Evolutionary conservation across 2,329 filamentous ascomycete genomes (phyloP).

Genomic region (Kalmusia sp.): DNA sequence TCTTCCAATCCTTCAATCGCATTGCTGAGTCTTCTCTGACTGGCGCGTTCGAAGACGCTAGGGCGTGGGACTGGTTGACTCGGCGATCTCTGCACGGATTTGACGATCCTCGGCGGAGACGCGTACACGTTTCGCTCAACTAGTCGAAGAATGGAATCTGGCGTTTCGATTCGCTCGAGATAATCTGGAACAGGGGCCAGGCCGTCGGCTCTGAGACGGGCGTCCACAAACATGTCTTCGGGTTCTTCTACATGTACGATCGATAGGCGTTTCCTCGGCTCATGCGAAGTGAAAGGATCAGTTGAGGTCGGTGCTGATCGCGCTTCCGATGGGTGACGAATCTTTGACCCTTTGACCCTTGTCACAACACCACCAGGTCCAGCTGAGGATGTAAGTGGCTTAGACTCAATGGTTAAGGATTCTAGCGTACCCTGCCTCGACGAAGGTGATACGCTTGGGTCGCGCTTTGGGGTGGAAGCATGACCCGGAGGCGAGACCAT

Average conservation of each 20-base stretch:
- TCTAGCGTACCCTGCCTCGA: slow-evolving; percentile 1
- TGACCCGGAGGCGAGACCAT: neutral
- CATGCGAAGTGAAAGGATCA: slow-evolving; percentile 8
- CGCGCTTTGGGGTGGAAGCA: neutral
- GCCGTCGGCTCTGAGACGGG: slow-evolving; percentile 22
- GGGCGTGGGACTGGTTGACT: slow-evolving; percentile 28
- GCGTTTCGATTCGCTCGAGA: slow-evolving; percentile 26
- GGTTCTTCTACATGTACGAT: slow-evolving; percentile 17
- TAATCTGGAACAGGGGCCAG: slow-evolving; percentile 32
- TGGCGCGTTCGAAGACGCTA: slow-evolving; percentile 25
- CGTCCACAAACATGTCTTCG: slow-evolving; percentile 9
- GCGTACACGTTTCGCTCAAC: slow-evolving; percentile 12
- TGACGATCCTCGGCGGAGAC: slow-evolving; percentile 22
- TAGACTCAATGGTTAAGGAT: slow-evolving; percentile 3
- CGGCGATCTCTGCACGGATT: slow-evolving; percentile 28
- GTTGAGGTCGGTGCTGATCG: slow-evolving; percentile 8
- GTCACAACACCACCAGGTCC: slow-evolving; percentile 21
- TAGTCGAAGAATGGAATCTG: slow-evolving; percentile 19
- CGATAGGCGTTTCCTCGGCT: slow-evolving; percentile 22
- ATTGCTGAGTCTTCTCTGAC: slow-evolving; percentile 29
- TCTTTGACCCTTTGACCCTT: slow-evolving; percentile 21
- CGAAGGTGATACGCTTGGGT: slow-evolving; percentile 10
- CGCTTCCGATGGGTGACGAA: slow-evolving; percentile 14
- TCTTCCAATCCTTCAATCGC: slow-evolving; percentile 51
- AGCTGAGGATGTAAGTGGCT: slow-evolving; percentile 11